A percentile compares a stretch with the other conserved stretches of the same genome.
phyloP scores from a whole-genome alignment of 306 rosid species.

The Acacia confusa region DNA sequence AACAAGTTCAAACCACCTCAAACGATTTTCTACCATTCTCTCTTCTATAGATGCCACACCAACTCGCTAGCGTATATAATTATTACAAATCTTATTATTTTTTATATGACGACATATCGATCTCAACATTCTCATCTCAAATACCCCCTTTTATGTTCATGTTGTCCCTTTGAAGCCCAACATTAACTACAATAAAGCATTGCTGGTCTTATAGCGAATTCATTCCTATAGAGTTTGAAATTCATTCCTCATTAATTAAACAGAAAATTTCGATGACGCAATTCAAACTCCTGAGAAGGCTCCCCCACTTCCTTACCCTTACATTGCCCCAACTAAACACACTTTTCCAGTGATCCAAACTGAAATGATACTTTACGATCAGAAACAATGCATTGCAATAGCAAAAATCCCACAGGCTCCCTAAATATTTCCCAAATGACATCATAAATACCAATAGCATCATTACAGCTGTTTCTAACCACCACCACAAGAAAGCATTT shows the following conservation, averaged over 20 bases:
- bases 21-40: no score
- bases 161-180: no score
- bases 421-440: background rate
- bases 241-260: background rate
- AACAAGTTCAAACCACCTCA: no score
- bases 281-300: background rate
- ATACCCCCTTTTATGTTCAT: no score
- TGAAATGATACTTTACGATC: background rate
- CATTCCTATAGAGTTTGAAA: background rate
- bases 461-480: background rate
- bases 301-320: background rate
- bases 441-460: slow-evolving; percentile 6
- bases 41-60: no score
- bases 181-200: no score
- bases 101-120: no score
- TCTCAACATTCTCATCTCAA: no score
- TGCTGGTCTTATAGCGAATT: no score
- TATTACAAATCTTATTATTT: no score
- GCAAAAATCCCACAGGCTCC: background rate
- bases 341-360: background rate
- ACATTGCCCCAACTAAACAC: background rate
- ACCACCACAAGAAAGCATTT: slow-evolving; percentile 7
- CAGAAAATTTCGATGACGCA: background rate
- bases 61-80: no score
- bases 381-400: background rate